Conservation (phyloP, 805 yeast species). For the Candida maris region DNA sequence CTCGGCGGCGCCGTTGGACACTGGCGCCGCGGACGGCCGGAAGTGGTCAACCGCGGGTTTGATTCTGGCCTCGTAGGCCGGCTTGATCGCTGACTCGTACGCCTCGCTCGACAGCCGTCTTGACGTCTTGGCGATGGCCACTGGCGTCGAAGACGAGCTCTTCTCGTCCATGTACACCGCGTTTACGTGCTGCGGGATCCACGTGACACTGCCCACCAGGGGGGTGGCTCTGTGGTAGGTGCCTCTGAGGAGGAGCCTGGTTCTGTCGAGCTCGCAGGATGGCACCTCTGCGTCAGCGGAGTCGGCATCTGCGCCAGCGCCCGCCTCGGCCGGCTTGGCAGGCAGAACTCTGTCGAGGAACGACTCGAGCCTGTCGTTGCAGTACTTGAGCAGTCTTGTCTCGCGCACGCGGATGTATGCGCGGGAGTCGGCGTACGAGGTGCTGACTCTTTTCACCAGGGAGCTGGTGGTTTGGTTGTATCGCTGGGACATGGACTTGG, state of each 20-base stretch:
- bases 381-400: conserved; percentile 27
- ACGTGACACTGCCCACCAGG: conserved; percentile 24
- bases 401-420: conserved; percentile 11
- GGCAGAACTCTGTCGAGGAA: conserved; percentile 29
- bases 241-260: conserved; percentile 20
- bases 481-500: conserved; percentile 5
- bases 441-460: conserved; percentile 11
- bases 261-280: conserved; percentile 25
- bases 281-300: conserved; percentile 7
- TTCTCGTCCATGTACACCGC: conserved; percentile 29
- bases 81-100: conserved; percentile 21
- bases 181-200: conserved; percentile 31
- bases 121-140: conserved; percentile 36
- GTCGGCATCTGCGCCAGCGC: conserved; percentile 6
- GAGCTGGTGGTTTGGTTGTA: conserved; percentile 11
- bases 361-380: conserved; percentile 30
- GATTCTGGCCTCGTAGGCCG: conserved; percentile 26
- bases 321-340: conserved; percentile 11
- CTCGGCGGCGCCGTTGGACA: conserved; percentile 20
- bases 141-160: conserved; percentile 27
- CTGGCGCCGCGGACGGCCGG: conserved; percentile 20
- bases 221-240: conserved; percentile 29
- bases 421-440: conserved; percentile 10
- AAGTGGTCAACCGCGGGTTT: conserved; percentile 27
- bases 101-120: conserved; percentile 36